Percentiles rank a stretch among this genome's conserved stretches.
phyloP scores from a whole-genome alignment of 805 yeast genomes.

The Torulaspora gathmanii region DNA sequence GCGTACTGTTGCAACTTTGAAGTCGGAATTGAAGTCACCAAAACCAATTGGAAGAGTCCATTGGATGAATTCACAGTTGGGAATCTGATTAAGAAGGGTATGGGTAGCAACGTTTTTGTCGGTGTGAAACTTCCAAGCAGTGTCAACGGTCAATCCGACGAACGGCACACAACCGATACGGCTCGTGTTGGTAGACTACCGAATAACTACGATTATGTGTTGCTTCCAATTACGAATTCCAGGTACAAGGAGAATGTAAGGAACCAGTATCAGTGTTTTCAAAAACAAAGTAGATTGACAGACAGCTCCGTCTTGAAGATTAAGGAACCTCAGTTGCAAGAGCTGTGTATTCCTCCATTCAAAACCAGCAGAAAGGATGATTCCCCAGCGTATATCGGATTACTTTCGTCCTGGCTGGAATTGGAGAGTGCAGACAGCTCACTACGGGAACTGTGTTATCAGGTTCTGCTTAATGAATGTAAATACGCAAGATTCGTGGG shows the following conservation, averaged over 20 bases:
- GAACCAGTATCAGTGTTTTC: constrained; percentile 33
- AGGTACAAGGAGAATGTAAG: constrained; percentile 44
- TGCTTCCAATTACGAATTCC: constrained; percentile 52
- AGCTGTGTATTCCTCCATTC: constrained; percentile 33
- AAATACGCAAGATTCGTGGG: constrained; percentile 58
- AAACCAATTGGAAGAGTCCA: not conserved
- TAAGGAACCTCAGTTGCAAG: constrained; percentile 34
- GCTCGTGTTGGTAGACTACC: constrained; percentile 8
- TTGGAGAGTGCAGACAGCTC: constrained; percentile 49
- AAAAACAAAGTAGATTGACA: constrained; percentile 18
- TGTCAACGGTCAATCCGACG: constrained; percentile 12
- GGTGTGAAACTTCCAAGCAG: constrained; percentile 44
- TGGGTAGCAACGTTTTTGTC: constrained; percentile 37
- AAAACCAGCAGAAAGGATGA: constrained; percentile 7
- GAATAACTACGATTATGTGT: constrained; percentile 45
- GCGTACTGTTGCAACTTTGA: constrained; percentile 1
- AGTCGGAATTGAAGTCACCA: not conserved
- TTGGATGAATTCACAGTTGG: not conserved
- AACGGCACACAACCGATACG: not conserved
- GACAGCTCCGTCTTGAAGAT: constrained; percentile 18
- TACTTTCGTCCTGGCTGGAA: constrained; percentile 67
- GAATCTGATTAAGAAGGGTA: constrained; percentile 3
- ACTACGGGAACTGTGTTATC: constrained; percentile 50
- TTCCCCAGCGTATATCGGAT: constrained; percentile 43
- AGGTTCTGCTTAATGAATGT: constrained; percentile 55